Evolutionary conservation across 345 rosid genomes (phyloP).

Genomic region (Gossypium mustelinum): DNA sequence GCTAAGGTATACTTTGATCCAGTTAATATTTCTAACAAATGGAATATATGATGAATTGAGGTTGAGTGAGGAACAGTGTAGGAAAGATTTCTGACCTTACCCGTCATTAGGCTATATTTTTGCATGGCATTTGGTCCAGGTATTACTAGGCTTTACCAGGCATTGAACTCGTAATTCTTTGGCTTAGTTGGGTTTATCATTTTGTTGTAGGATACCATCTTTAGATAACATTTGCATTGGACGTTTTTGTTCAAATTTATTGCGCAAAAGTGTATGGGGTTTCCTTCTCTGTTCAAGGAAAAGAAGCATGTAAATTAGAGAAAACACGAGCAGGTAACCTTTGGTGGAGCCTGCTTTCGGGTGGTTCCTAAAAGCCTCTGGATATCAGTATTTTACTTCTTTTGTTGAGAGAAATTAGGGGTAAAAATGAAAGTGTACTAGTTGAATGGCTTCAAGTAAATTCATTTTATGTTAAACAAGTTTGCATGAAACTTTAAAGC

Average conservation of each 20-base stretch:
- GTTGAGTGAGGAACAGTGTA: neutral
- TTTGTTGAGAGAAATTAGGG: neutral
- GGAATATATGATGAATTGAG: neutral
- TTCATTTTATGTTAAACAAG: neutral
- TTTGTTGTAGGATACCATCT: neutral
- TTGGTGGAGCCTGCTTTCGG: neutral
- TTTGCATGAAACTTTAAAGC: constrained; percentile 6
- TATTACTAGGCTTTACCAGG: neutral
- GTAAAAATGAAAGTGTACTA: neutral
- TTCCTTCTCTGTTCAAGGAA: neutral
- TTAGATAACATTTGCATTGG: neutral
- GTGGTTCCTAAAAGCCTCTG: neutral
- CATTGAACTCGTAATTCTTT: neutral
- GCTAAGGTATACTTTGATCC: neutral
- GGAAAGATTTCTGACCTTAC: neutral
- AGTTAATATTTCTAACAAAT: neutral
- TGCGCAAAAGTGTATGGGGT: neutral
- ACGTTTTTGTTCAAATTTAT: neutral
- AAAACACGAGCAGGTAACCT: neutral
- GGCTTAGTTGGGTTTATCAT: neutral
- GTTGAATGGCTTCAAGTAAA: neutral
- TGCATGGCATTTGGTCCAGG: neutral
- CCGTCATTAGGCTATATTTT: neutral
- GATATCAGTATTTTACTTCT: neutral
- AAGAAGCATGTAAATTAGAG: neutral